These are phyloP conservation scores for Plasmodium falciparum DNA, from an alignment of 169 alveolate genomes.

Conservation along the genomic window DNA sequence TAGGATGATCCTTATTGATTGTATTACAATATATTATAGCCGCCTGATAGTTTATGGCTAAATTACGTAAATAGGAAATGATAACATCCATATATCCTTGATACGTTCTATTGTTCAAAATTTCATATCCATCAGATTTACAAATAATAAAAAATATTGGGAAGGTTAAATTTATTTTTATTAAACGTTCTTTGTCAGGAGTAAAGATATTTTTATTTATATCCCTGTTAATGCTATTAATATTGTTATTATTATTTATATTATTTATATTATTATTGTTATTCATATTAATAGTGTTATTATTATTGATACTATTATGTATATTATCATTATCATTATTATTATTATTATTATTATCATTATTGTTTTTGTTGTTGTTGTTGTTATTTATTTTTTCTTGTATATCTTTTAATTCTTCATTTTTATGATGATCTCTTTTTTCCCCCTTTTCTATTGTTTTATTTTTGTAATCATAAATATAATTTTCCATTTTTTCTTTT, in stretches of 20 bases:
- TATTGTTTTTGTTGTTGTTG: background rate
- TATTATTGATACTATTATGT: background rate
- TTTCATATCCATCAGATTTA: slow-evolving; percentile 74
- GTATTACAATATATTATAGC: slow-evolving; percentile 63
- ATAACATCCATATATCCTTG: slow-evolving; percentile 71
- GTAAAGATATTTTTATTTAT: background rate
- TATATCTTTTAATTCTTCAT: background rate
- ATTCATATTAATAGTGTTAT: background rate
- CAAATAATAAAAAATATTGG: slow-evolving; percentile 64
- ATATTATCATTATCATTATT: background rate
- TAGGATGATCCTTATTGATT: slow-evolving; percentile 36
- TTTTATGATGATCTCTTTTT: background rate
- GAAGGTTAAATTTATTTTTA: slow-evolving; percentile 54
- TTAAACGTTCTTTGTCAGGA: background rate
- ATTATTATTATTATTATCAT: background rate
- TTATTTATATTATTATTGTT: background rate
- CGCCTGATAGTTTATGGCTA: slow-evolving; percentile 62
- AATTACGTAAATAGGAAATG: slow-evolving; percentile 34
- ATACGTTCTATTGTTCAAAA: slow-evolving; percentile 66
- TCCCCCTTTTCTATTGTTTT: slow-evolving; percentile 9
- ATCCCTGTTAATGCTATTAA: background rate
- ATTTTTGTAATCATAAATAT: slow-evolving; percentile 42
- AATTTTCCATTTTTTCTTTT: slow-evolving; percentile 26
- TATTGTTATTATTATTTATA: background rate
- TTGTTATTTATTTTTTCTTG: slow-evolving; percentile 7